A percentile compares a stretch with the other conserved stretches of the same genome.
phyloP scores from a whole-genome alignment of 2,329 filamentous ascomycete species.

The Stachybotrys elegans region DNA sequence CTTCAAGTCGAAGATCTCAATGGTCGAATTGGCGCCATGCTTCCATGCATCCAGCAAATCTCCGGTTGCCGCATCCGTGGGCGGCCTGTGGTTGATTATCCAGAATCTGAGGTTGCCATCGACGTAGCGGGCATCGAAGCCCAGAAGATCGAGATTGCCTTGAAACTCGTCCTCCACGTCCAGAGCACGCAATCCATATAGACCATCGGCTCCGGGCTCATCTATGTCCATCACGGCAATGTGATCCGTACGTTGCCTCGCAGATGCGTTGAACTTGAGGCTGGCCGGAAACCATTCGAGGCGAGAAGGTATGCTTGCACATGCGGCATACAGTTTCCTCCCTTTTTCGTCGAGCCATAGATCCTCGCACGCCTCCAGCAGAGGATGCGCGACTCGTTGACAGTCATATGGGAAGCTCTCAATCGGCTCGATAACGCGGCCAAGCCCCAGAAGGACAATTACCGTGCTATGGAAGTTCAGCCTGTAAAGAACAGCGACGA shows the following conservation, averaged over 20 bases:
- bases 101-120: neutral
- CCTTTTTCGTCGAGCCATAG: neutral
- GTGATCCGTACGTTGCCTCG: neutral
- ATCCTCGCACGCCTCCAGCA: slow-evolving; percentile 1
- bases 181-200: neutral
- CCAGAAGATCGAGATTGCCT: neutral
- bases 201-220: neutral
- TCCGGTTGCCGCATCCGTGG: neutral
- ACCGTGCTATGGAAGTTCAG: neutral
- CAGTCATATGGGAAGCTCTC: neutral
- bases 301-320: neutral
- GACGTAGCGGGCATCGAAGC: neutral
- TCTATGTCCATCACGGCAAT: neutral
- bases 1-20: neutral
- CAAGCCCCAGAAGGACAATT: neutral
- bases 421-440: neutral
- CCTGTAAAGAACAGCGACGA: neutral
- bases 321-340: neutral
- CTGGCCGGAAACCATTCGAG: neutral
- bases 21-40: neutral
- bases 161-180: neutral
- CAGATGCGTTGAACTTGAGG: neutral
- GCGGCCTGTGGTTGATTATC: neutral
- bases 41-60: neutral
- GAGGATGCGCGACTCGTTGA: neutral